Conservation (phyloP, 495 filamentous ascomycete species). For the Oidiodendron maius region DNA sequence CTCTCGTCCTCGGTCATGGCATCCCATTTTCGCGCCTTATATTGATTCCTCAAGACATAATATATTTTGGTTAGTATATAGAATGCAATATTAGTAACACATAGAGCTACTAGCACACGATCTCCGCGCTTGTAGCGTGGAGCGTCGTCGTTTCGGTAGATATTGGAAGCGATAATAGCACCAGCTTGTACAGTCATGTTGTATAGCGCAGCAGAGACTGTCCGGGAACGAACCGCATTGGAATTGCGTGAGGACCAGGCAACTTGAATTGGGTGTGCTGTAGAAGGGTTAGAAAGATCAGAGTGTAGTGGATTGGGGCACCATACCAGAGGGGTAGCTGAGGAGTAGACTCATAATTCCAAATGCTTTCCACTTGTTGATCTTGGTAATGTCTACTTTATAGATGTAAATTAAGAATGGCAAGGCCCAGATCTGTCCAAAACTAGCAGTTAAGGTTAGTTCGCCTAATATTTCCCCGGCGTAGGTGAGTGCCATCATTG, state of each 20-base stretch:
- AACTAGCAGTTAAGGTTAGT: conserved; percentile 38
- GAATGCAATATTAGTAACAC: conserved; percentile 45
- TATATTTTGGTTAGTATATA: conserved; percentile 54
- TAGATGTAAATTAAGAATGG: conserved; percentile 54
- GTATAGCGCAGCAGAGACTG: conserved; percentile 61
- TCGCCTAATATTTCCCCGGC: conserved; percentile 40
- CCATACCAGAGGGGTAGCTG: conserved; percentile 49
- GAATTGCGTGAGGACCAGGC: conserved; percentile 65
- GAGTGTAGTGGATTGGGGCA: background rate
- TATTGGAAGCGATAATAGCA: conserved; percentile 55
- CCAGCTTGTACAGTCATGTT: conserved; percentile 70
- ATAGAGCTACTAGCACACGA: conserved; percentile 52
- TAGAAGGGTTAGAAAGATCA: background rate
- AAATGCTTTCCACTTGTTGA: conserved; percentile 49
- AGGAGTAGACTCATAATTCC: conserved; percentile 51
- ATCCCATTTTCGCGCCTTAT: conserved; percentile 39
- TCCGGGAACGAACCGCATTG: conserved; percentile 59
- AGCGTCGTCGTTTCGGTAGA: conserved; percentile 60
- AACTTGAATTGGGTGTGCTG: conserved; percentile 56
- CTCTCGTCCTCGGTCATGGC: conserved; percentile 56
- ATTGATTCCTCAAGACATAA: conserved; percentile 55
- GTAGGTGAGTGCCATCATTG: conserved; percentile 13
- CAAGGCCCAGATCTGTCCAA: conserved; percentile 48
- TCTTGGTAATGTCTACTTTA: conserved; percentile 38
- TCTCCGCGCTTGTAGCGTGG: conserved; percentile 64